Conservation (phyloP, 2,329 filamentous ascomycete genomes). For the Grosmannia huntii region DNA sequence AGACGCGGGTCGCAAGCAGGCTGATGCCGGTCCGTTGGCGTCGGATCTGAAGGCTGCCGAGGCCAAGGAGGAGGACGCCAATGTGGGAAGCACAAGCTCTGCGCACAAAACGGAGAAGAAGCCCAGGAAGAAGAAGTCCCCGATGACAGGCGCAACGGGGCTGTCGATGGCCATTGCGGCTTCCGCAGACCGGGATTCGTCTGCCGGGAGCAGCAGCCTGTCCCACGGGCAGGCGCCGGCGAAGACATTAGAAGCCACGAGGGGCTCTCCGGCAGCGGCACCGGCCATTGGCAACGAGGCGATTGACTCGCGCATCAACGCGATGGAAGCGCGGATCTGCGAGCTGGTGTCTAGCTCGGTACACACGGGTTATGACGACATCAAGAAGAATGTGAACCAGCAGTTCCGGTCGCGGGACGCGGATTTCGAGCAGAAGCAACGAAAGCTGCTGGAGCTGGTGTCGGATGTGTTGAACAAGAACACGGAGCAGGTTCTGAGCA, state of each 20-base stretch:
- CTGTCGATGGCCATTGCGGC: background rate
- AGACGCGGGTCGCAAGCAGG: slow-evolving; percentile 19
- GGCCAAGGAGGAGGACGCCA: slow-evolving; percentile 32
- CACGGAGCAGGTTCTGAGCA: slow-evolving; percentile 58
- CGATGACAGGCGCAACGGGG: slow-evolving; percentile 19
- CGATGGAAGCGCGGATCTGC: slow-evolving; percentile 39
- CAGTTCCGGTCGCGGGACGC: slow-evolving; percentile 44
- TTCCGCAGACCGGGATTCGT: slow-evolving; percentile 14
- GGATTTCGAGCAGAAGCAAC: slow-evolving; percentile 39
- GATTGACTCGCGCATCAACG: slow-evolving; percentile 39
- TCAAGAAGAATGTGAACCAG: slow-evolving; percentile 36
- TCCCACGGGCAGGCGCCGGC: background rate
- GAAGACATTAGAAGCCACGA: background rate
- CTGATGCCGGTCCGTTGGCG: slow-evolving; percentile 19
- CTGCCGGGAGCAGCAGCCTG: slow-evolving; percentile 15
- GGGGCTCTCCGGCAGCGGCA: background rate
- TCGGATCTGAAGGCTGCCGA: slow-evolving; percentile 27
- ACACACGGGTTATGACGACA: slow-evolving; percentile 35
- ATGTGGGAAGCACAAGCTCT: background rate
- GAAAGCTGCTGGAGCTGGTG: slow-evolving; percentile 43
- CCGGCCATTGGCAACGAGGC: slow-evolving; percentile 22
- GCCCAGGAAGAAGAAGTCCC: slow-evolving; percentile 56
- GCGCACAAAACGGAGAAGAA: slow-evolving; percentile 37
- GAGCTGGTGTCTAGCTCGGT: slow-evolving; percentile 35
- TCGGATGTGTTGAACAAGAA: slow-evolving; percentile 49